These are phyloP conservation scores for Globisporangium paddicum DNA, from an alignment of 352 stramenopile genomes.

Conservation along the genomic window DNA sequence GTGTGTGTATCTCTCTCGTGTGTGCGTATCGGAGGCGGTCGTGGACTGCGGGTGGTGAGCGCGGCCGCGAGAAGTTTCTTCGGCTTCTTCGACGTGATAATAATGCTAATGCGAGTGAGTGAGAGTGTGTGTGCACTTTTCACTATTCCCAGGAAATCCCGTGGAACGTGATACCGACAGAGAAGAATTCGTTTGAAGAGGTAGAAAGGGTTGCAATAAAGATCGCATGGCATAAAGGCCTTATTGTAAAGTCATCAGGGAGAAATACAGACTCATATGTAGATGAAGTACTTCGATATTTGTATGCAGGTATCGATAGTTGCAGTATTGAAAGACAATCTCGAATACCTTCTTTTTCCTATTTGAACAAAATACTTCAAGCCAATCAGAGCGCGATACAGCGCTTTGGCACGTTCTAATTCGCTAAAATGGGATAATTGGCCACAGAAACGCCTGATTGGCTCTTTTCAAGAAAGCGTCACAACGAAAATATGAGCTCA, in stretches of 20 bases:
- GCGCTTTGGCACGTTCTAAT: not conserved
- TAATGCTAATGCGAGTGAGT: not conserved
- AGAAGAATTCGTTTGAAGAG: constrained; percentile 10
- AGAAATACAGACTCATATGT: not conserved
- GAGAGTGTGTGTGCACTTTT: not conserved
- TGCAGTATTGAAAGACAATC: too few species aligned
- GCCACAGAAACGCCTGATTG: not conserved
- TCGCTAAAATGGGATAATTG: not conserved
- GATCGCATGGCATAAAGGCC: not conserved
- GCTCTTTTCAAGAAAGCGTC: not conserved
- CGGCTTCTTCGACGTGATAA: not conserved
- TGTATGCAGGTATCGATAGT: not conserved
- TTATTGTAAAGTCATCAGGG: not conserved
- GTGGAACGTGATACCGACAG: not conserved
- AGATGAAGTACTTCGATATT: not conserved
- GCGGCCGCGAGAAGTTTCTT: constrained; percentile 6
- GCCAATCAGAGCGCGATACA: not conserved
- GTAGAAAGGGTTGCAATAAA: constrained; percentile 1
- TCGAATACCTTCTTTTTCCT: not conserved
- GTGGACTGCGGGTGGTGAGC: not conserved
- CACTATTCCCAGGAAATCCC: constrained; percentile 7
- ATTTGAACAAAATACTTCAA: not conserved
- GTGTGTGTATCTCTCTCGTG: not conserved
- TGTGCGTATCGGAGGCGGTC: not conserved
- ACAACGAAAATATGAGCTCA: not conserved